Conservation (phyloP, 1,284 basidiomycete species). For the Cerioporus squamosus region DNA sequence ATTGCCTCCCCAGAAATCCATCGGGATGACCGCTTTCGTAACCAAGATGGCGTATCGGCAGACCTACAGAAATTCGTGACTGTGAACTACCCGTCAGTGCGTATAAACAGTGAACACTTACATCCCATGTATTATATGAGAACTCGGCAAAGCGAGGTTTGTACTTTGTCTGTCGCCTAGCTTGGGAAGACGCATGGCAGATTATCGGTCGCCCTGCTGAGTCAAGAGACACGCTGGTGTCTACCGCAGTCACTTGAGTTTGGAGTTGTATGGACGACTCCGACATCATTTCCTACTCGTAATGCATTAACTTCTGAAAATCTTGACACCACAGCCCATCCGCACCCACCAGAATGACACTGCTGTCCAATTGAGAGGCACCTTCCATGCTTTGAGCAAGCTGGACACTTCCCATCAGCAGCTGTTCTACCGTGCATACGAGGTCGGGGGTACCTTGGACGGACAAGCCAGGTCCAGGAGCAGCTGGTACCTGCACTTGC, state of each 20-base stretch:
- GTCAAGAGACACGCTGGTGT: slow-evolving; percentile 47
- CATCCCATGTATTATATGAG: slow-evolving; percentile 66
- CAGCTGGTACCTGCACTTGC: slow-evolving; percentile 71
- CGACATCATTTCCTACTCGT: slow-evolving; percentile 70
- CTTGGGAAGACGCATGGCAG: slow-evolving; percentile 50
- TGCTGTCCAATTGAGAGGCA: slow-evolving; percentile 47
- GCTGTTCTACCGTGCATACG: too few species aligned
- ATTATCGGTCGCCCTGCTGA: slow-evolving; percentile 50
- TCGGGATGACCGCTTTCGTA: slow-evolving; percentile 75
- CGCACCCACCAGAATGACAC: slow-evolving; percentile 55
- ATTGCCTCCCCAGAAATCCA: slow-evolving; percentile 78
- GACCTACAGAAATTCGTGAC: slow-evolving; percentile 51
- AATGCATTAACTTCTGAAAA: background rate
- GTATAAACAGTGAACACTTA: slow-evolving; percentile 31
- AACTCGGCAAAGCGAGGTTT: slow-evolving; percentile 86
- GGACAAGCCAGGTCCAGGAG: slow-evolving; percentile 73
- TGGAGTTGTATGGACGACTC: slow-evolving; percentile 61
- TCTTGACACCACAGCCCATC: background rate
- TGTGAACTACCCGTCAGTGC: background rate
- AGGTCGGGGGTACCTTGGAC: slow-evolving; percentile 58
- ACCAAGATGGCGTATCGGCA: slow-evolving; percentile 68
- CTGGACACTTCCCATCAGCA: background rate
- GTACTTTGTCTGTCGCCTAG: slow-evolving; percentile 44
- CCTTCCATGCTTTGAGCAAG: background rate
- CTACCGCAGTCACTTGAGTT: slow-evolving; percentile 48